phyloP scores from a whole-genome alignment of 805 yeast species.

The Huiozyma sinensis region DNA sequence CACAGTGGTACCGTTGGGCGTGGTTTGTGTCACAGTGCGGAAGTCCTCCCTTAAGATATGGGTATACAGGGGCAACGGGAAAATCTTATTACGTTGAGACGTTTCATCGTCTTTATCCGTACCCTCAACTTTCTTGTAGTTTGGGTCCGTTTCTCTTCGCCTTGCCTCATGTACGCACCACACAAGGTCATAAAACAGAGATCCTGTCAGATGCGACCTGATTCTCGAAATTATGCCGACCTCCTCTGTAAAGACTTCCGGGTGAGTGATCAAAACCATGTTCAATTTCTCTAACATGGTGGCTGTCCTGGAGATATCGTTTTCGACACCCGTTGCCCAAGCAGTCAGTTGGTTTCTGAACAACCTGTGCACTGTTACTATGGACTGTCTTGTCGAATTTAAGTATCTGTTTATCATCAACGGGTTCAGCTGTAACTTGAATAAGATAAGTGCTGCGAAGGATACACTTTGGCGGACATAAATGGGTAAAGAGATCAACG shows the following conservation, averaged over 20 bases:
- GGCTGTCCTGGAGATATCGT: conserved; percentile 86
- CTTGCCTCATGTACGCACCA: conserved; percentile 94
- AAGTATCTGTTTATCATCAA: conserved; percentile 54
- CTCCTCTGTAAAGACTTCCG: conserved; percentile 63
- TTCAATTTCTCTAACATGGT: conserved; percentile 82
- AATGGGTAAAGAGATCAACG: conserved; percentile 75
- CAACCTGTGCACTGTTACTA: conserved; percentile 83
- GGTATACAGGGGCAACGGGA: conserved; percentile 81
- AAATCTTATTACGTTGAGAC: conserved; percentile 30
- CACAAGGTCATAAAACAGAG: conserved; percentile 80
- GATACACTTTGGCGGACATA: conserved; percentile 81
- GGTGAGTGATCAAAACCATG: conserved; percentile 76
- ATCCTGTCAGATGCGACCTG: conserved; percentile 88
- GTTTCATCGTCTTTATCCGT: conserved; percentile 2
- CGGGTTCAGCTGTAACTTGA: conserved; percentile 73
- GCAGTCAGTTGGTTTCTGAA: conserved; percentile 81
- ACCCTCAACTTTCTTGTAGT: conserved; percentile 25
- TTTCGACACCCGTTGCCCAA: conserved; percentile 76
- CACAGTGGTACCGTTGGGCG: conserved; percentile 86
- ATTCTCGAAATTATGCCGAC: conserved; percentile 74
- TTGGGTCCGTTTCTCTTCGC: conserved; percentile 45
- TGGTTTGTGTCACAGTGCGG: conserved; percentile 71
- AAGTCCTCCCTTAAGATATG: conserved; percentile 86
- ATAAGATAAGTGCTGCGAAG: conserved; percentile 65
- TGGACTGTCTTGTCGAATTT: conserved; percentile 84